Evolutionary conservation across 1,284 basidiomycete species (phyloP), one percentile per base, ranked within the genome.

Genomic region (Leucoagaricus sp.): DNA sequence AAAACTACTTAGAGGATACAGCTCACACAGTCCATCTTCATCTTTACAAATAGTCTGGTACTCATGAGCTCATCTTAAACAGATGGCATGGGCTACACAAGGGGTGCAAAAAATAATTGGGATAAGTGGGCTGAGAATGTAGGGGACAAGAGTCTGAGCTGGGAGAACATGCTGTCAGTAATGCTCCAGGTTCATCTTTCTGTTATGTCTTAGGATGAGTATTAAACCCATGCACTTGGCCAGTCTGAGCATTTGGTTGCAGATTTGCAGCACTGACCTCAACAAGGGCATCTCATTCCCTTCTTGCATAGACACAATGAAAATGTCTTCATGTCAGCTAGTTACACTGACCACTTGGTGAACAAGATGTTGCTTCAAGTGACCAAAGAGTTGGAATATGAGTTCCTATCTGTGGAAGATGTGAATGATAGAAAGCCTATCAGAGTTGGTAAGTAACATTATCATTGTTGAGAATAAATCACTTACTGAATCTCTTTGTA

Each of bases 321-420:
- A 19, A 36, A 38, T n/a, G 15, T 55, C 8, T 10, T 9, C n/a
- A 41, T 61, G 19, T 54, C 55, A 3, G 38, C 49, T 1, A 34
- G 46, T 10, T 45, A 40, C 19, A 34, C 26, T 13, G 21, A 40
- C 2, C 48, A 49, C 21, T 19, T 51, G 5, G 19, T 53, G 15
- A 56, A 57, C 26, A 23, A 45, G 21, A 23, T 52, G 7, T 25
- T 50, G 9, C 28, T 48, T 10, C 46, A 51, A 12, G 55, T 54
- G 2, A 33, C 54, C 15, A 46, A 47, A 12, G 49, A 56, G 15
- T 36, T 55, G 19, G 31, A 36, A 3, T 31, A 31, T 5, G 67
- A 72, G 42, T 73, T 70, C 49, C 52, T 60, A 7, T 69, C 63
- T 41, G 63, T 64, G 41, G 12, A 66, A 31, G 72, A 74, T 57